Base-by-base conservation (phyloP, 345 rosid species). In the Euphorbia pulcherrima region DNA sequence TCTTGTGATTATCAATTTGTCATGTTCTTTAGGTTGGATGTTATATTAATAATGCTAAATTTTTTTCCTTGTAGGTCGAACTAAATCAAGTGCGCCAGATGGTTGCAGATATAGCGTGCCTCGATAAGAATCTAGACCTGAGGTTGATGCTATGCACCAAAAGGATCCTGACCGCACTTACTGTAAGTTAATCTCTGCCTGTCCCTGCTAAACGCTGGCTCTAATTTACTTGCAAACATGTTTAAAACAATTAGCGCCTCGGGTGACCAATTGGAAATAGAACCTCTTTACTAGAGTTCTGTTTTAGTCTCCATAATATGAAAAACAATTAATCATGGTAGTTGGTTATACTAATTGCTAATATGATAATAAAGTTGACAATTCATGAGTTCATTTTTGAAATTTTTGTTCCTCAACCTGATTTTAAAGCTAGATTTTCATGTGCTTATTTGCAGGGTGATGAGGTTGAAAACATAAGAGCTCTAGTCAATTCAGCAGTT, bases 101-200 rank as follows among this genome's bases (percentile, higher is more conserved):
- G 83, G 77, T 85, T 50, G 64, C 62, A 26, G 94, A 90, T 69
- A 65, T 85, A 44, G 83, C 89, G 0, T 88, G 89, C 75, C 81
- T 83, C 55, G 77, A 79, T 64, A 85, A 74, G 82, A 75, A 83
- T 84, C 70, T 86, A 4, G 97, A 88, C 72, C 68, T 90, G 74
- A 86, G 97, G 83, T 69, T 90, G 30, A 74, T 79, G 86, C 70
- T 88, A 9, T 8, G 72, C 72, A 37, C 81, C 51, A 86, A 85
- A 72, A 84, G 75, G 73, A 79, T 75, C 56, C 30, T 81, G 39
- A 72, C 75, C 6, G 27, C 67, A 68, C 79, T 80, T 17, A 60
- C 72, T 0, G 90, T 86, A 69, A 87, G 85, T 77, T 57, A 30
- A 39, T 73, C 55, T 30, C 71, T 44, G 51, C 6, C 71, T 23